Evolutionary conservation across 208 protist genomes (phyloP).

Genomic region (Ichthyophonus hoferi): DNA sequence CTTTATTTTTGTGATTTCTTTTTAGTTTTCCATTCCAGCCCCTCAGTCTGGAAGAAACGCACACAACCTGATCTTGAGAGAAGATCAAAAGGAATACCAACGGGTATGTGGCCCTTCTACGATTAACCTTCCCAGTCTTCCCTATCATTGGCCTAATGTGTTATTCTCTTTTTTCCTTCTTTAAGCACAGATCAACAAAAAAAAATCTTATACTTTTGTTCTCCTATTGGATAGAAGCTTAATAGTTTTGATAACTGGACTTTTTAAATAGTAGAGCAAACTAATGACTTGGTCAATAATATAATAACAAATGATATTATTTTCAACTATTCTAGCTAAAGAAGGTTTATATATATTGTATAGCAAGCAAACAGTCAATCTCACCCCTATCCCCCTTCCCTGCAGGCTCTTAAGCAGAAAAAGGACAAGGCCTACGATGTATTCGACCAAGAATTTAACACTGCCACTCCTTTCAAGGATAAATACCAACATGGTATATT

Average conservation of each 20-base stretch:
- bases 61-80: slow-evolving; percentile 41
- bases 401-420: background rate
- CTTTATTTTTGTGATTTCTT: too few species aligned
- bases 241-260: too few species aligned
- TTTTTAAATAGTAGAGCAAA: too few species aligned
- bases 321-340: too few species aligned
- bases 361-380: too few species aligned
- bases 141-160: background rate
- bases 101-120: background rate
- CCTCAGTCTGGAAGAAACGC: slow-evolving; percentile 35
- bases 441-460: slow-evolving; percentile 20
- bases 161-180: background rate
- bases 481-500: background rate
- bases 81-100: slow-evolving; percentile 41
- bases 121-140: background rate
- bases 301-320: too few species aligned
- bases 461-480: background rate
- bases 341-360: too few species aligned
- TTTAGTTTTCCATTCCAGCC: slow-evolving; percentile 35
- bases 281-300: too few species aligned
- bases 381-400: background rate
- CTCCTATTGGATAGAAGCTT: too few species aligned
- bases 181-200: background rate
- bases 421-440: slow-evolving; percentile 22
- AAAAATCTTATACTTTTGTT: too few species aligned